These are phyloP conservation scores for Phytophthora melonis DNA, from an alignment of 352 stramenopile species.

Conservation along the genomic window DNA sequence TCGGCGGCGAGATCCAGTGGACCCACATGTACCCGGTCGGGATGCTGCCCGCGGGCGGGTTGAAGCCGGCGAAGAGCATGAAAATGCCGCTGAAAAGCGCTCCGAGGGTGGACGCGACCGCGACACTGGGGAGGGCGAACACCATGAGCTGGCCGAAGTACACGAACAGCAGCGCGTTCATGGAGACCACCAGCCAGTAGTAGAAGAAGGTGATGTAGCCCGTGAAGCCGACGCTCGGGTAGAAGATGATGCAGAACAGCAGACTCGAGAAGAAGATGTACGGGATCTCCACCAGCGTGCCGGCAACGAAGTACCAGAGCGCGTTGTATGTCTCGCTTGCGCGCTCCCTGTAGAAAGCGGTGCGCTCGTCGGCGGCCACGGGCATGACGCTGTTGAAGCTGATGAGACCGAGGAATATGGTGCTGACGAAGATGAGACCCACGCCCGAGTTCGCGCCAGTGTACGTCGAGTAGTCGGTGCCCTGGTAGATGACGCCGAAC, in stretches of 20 bases:
- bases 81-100: constrained; percentile 60
- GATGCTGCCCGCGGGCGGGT: constrained; percentile 57
- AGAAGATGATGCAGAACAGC: not conserved
- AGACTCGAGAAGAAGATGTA: not conserved
- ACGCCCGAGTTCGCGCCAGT: constrained; percentile 57
- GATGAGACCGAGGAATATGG: constrained; percentile 75
- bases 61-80: constrained; percentile 65
- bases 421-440: constrained; percentile 86
- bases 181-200: constrained; percentile 61
- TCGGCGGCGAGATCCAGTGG: constrained; percentile 55
- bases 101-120: constrained; percentile 45
- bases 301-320: constrained; percentile 67
- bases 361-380: constrained; percentile 27
- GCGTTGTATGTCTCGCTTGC: constrained; percentile 81
- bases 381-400: constrained; percentile 36
- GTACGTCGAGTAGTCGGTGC: constrained; percentile 39
- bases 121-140: constrained; percentile 52
- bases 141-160: constrained; percentile 63
- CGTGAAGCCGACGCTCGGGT: constrained; percentile 53
- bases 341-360: constrained; percentile 56
- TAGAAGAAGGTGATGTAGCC: constrained; percentile 52
- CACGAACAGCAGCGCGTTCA: constrained; percentile 60
- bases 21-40: constrained; percentile 67
- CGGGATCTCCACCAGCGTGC: not conserved
- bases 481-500: not conserved